Evolutionary conservation across 169 alveolate species (phyloP), one percentile per base, ranked within the genome.

Genomic region (Plasmodium malariae): DNA sequence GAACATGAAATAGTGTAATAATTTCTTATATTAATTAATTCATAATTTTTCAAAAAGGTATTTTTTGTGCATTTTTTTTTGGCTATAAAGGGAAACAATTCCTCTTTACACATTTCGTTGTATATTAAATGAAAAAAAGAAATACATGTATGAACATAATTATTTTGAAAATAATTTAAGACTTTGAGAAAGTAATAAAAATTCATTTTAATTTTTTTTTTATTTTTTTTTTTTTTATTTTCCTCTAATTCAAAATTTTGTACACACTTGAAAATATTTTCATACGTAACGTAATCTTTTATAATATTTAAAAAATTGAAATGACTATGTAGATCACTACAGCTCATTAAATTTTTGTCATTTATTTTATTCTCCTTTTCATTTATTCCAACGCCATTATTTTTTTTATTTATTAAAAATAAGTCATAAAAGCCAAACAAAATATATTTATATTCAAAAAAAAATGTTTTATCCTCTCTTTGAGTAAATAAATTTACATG

Each of bases 381-480:
- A 55, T 45, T 83, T 59, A 30, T 30, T 11, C 43, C 63, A 3
- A 37, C 24, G 36, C 21, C 17, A 21, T n/a, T 28, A 40, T 45
- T 83, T 67, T 65, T 67, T 37, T 68, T 54, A 32, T 68, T 83
- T 7, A 83, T 83, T 83, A 83, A 67, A 55, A 51, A 55, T 37
- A 83, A 21, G 28, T 83, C 91, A 45, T 83, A 83, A 65, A 83
- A 83, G 3, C 91, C 91, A 60, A 83, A 83, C 0, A 83, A 36
- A 59, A 83, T 83, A 37, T 67, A 83, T 30, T 68, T 83, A 49
- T 34, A 83, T 40, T 83, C 91, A 30, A 40, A 67, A 54, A 78
- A 78, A 57, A 21, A 63, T 37, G 85, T 67, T 59, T 83, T 83
- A 7, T 67, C 63, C 2, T 76, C 89, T 68, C 76, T 60, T 48